A percentile compares a stretch with the other conserved stretches of the same genome.
Evolutionary conservation across 2,329 filamentous ascomycete species (phyloP).

Genomic region (Fusarium sp.): DNA sequence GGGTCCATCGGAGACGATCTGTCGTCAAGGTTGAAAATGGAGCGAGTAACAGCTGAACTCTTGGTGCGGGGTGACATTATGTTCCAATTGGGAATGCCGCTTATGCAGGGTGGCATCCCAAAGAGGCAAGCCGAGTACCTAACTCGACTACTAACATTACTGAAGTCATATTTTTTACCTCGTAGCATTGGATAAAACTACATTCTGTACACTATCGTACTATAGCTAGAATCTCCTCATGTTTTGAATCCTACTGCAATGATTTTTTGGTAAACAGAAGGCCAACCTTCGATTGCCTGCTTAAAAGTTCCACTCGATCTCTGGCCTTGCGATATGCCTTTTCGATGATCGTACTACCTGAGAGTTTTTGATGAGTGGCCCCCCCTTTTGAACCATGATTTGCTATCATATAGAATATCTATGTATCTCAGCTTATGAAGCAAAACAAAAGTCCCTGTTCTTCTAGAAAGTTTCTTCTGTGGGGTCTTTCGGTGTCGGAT

Average conservation of each 20-base stretch:
- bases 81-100: neutral
- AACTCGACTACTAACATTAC: neutral
- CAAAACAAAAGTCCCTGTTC: neutral
- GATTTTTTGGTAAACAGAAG: neutral
- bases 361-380: too few species aligned
- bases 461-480: neutral
- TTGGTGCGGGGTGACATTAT: neutral
- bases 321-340: too few species aligned
- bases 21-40: neutral
- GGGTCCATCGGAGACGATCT: neutral
- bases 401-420: neutral
- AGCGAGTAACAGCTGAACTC: neutral
- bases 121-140: neutral
- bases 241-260: neutral
- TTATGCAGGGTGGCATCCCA: neutral
- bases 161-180: neutral
- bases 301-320: accelerated
- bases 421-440: neutral
- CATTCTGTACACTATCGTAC: neutral
- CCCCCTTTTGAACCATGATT: neutral
- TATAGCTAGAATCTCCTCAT: neutral
- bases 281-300: accelerated
- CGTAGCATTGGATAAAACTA: neutral
- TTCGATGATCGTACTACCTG: neutral
- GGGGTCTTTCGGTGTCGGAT: neutral